These are phyloP conservation scores for Trichocladium antarcticum DNA, from an alignment of 495 filamentous ascomycete genomes.

Conservation along the genomic window DNA sequence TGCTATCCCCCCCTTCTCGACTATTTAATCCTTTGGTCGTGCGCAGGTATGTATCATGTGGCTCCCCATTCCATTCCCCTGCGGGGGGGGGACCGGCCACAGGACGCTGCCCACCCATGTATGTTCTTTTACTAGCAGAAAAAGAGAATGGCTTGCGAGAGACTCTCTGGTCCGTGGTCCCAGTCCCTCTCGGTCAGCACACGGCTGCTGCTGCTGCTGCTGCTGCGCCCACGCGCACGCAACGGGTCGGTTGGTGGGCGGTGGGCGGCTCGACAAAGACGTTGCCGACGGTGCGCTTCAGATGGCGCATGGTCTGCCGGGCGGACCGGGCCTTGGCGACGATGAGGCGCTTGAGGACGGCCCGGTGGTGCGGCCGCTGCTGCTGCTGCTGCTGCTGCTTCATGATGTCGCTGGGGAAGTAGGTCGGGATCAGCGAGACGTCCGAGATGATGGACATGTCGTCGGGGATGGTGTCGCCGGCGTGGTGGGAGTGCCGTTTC, in stretches of 20 bases:
- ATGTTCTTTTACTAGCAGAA: no score
- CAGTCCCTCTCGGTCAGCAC: no score
- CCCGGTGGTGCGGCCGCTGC: constrained; percentile 1
- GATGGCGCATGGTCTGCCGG: constrained; percentile 5
- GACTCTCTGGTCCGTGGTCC: no score
- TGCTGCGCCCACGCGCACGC: constrained; percentile 10
- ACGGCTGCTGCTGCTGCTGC: no score
- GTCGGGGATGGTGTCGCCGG: constrained; percentile 1
- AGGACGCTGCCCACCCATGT: no score
- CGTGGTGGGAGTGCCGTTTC: neutral
- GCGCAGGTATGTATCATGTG: no score
- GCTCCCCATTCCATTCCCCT: no score
- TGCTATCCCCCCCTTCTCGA: no score
- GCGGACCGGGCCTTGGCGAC: constrained; percentile 12
- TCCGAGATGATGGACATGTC: constrained; percentile 18
- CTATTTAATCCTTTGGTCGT: no score
- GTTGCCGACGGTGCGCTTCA: constrained; percentile 7
- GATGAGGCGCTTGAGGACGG: constrained; percentile 7
- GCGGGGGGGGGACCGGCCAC: no score
- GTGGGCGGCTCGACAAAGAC: constrained; percentile 1
- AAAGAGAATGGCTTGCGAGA: no score
- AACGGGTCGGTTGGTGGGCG: constrained; percentile 3
- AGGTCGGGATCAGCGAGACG: constrained; percentile 16
- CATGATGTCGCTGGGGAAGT: constrained; percentile 12
- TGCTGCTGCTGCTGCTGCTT: constrained; percentile 4